phyloP scores from a whole-genome alignment of 495 filamentous ascomycete species.

The Sabuloglossum arenarium region DNA sequence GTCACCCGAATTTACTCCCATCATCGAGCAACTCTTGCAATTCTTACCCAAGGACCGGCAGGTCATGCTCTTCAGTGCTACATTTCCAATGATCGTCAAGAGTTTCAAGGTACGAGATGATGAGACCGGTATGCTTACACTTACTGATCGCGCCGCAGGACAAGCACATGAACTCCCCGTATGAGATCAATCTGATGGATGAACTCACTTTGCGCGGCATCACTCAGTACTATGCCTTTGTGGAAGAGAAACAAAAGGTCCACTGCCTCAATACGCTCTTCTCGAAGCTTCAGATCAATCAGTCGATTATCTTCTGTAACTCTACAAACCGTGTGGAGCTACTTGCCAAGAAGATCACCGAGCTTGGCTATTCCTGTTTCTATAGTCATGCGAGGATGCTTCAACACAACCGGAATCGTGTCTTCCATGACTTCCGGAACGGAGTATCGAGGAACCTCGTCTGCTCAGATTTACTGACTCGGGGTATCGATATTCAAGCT shows the following conservation, averaged over 20 bases:
- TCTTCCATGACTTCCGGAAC: constrained; percentile 98
- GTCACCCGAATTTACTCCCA: constrained; percentile 87
- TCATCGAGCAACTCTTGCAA: constrained; percentile 82
- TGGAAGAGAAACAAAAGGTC: constrained; percentile 98
- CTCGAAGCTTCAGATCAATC: constrained; percentile 97
- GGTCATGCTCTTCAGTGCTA: constrained; percentile 97
- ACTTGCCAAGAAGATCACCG: constrained; percentile 96
- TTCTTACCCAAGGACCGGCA: constrained; percentile 93
- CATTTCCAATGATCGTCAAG: constrained; percentile 90
- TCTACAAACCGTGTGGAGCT: constrained; percentile 96
- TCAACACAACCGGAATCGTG: constrained; percentile 90
- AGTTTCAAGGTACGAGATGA: constrained; percentile 51
- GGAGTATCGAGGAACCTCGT: constrained; percentile 95
- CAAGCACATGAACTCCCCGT: constrained; percentile 86
- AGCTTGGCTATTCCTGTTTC: constrained; percentile 97
- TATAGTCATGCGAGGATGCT: constrained; percentile 98
- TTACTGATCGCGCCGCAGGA: constrained; percentile 25
- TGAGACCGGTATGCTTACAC: not conserved
- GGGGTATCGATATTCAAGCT: constrained; percentile 98
- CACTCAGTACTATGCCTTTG: constrained; percentile 97
- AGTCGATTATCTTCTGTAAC: constrained; percentile 99
- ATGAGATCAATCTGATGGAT: constrained; percentile 99
- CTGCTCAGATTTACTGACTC: constrained; percentile 91
- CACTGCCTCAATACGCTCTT: constrained; percentile 98
- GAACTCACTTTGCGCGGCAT: constrained; percentile 95